A percentile compares a stretch with the other conserved stretches of the same genome.
These are phyloP conservation scores for Ceratocystis huliohia DNA, from an alignment of 2,329 filamentous ascomycete genomes.

Conservation along the genomic window DNA sequence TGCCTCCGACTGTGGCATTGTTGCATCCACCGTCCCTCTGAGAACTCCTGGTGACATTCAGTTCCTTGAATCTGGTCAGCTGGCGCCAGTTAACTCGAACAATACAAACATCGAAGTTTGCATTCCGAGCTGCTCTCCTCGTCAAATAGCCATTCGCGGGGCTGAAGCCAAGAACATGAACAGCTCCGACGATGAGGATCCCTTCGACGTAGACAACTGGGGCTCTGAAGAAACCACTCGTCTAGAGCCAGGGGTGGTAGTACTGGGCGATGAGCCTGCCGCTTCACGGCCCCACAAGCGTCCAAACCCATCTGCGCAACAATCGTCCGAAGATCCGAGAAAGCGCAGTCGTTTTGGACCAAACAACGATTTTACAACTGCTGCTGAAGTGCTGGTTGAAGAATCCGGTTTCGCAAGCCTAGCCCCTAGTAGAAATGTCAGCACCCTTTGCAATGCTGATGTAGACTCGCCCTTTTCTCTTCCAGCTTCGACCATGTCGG, in stretches of 20 bases:
- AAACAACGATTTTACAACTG: background rate
- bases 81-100: background rate
- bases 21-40: background rate
- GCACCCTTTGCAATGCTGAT: background rate
- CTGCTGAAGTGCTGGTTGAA: background rate
- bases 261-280: background rate
- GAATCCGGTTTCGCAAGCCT: background rate
- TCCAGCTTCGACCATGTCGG: too few relatives aligned
- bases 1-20: background rate
- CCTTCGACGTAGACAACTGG: background rate
- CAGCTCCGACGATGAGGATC: background rate
- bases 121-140: background rate
- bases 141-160: background rate
- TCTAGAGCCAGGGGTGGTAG: background rate
- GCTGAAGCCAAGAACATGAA: background rate
- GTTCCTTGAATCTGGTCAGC: background rate
- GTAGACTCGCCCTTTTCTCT: too few relatives aligned
- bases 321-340: background rate
- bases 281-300: background rate
- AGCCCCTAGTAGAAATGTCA: background rate
- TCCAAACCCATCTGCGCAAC: background rate
- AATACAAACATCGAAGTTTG: conserved; percentile 1
- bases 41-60: background rate
- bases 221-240: background rate
- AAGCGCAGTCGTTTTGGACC: background rate